Base-by-base conservation (phyloP, 2,329 filamentous ascomycete species). In the Chalara sp. region DNA sequence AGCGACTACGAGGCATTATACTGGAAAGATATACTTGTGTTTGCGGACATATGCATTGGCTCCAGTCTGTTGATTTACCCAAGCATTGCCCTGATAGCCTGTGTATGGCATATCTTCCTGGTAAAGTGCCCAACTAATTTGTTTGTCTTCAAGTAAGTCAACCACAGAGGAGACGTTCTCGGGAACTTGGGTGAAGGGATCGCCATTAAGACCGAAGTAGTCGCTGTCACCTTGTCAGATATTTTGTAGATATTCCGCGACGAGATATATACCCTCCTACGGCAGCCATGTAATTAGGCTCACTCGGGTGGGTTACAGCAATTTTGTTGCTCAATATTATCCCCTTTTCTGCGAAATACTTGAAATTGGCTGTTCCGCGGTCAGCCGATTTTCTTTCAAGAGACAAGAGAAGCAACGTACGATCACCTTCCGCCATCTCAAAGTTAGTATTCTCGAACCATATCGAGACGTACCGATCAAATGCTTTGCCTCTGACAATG, bases 31-130 rank as follows among this genome's bases (percentile, higher is more conserved):
- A 43, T 71, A 75, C 64, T 91, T 89, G 71, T 93, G 88, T 71
- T 93, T 92, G 63, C 89, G 83, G 6, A 92, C 87, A 64, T 93
- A 93, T 70, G 85, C 81, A 61, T 90, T 87, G 46, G 77, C 75
- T 32, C 79, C 77, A 3, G 77, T 87, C 58, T 79, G 55, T 56
- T 81, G 80, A 67, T 89, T 89, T 50, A 80, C 73, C 65, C 73
- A 88, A 0, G 69, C 71, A 35, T 67, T 66, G 29, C 86, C 87
- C 65, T 87, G 76, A 68, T 81, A 92, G 10, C 88, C 88, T 2
- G 80, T 74, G 68, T 82, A 89, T 2, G 88, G 88, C 75, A 86
- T 76, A 61, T 88, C 83, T 37, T 93, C 87, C 66, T 90, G 80
- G 70, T 92, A 93, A 56, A 83, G 73, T 47, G 72, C 83, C 84